phyloP scores from a whole-genome alignment of 1,284 basidiomycete genomes.

The Austroboletus olivaceoglutinosus region DNA sequence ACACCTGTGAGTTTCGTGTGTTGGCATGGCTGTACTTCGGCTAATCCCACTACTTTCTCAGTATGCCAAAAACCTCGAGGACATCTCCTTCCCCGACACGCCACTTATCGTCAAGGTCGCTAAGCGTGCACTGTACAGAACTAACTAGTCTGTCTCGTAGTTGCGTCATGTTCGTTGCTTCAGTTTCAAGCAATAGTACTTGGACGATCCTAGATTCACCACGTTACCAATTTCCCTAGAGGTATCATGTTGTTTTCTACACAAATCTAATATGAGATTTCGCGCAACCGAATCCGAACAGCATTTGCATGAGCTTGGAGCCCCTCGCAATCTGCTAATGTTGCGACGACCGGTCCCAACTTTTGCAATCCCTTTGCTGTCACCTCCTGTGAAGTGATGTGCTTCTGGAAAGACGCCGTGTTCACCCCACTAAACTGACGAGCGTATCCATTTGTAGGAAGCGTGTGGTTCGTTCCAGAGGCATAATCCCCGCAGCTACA shows the following conservation, averaged over 20 bases:
- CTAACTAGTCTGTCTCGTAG: slow-evolving; percentile 51
- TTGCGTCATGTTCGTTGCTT: slow-evolving; percentile 8
- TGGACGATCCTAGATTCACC: slow-evolving; percentile 21
- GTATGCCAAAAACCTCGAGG: slow-evolving; percentile 90
- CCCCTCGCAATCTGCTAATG: slow-evolving; percentile 93
- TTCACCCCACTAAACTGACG: slow-evolving; percentile 98
- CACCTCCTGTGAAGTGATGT: slow-evolving; percentile 95
- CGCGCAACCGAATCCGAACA: slow-evolving; percentile 64
- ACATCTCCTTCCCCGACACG: slow-evolving; percentile 89
- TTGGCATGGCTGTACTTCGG: background rate
- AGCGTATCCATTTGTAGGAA: slow-evolving; percentile 94
- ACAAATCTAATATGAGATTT: slow-evolving; percentile 3
- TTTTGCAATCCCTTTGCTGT: slow-evolving; percentile 73
- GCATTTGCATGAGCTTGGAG: slow-evolving; percentile 93
- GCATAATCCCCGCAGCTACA: slow-evolving; percentile 95
- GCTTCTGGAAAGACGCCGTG: slow-evolving; percentile 97
- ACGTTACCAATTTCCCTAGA: slow-evolving; percentile 17
- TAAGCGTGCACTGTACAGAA: slow-evolving; percentile 87
- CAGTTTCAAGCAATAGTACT: slow-evolving; percentile 16
- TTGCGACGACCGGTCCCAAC: slow-evolving; percentile 88
- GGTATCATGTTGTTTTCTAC: slow-evolving; percentile 1
- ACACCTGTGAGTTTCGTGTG: slow-evolving; percentile 79
- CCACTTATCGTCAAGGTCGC: slow-evolving; percentile 86
- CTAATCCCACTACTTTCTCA: slow-evolving; percentile 33
- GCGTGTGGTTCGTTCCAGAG: slow-evolving; percentile 97